Conservation (phyloP, 106 monocot genomes). For the Allium cepa region DNA sequence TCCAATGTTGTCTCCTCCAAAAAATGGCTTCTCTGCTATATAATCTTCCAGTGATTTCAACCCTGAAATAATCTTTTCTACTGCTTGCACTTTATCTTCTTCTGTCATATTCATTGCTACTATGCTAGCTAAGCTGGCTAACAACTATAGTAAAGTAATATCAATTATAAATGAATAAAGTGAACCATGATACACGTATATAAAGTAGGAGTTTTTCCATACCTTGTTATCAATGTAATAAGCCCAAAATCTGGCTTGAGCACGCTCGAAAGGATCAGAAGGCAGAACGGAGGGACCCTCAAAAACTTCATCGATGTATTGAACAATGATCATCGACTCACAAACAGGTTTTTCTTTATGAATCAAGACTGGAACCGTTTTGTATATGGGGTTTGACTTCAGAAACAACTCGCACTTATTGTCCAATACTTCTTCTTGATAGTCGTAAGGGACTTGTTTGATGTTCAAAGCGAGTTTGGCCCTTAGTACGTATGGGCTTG, state of each 20-base stretch:
- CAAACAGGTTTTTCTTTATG: conserved; percentile 18
- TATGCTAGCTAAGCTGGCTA: neutral
- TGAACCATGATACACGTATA: neutral
- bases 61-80: conserved; percentile 2
- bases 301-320: conserved; percentile 22
- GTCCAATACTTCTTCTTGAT: neutral
- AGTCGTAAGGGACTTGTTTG: conserved; percentile 16
- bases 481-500: conserved; percentile 13
- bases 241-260: conserved; percentile 21
- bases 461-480: conserved; percentile 14
- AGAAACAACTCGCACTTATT: conserved; percentile 23
- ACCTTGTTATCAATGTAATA: conserved; percentile 21
- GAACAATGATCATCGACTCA: conserved; percentile 16
- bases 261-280: conserved; percentile 12
- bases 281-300: conserved; percentile 10
- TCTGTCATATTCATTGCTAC: conserved; percentile 11
- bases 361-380: conserved; percentile 26
- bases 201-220: neutral
- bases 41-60: conserved; percentile 29
- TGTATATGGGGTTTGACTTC: conserved; percentile 16
- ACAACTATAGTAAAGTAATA: neutral
- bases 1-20: conserved; percentile 29
- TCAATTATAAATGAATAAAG: neutral
- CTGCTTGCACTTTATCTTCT: conserved; percentile 1
- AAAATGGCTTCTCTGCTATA: conserved; percentile 28